Evolutionary conservation across 148 eudicot genomes (phyloP).

Genomic region (Hydrangea macrophylla): DNA sequence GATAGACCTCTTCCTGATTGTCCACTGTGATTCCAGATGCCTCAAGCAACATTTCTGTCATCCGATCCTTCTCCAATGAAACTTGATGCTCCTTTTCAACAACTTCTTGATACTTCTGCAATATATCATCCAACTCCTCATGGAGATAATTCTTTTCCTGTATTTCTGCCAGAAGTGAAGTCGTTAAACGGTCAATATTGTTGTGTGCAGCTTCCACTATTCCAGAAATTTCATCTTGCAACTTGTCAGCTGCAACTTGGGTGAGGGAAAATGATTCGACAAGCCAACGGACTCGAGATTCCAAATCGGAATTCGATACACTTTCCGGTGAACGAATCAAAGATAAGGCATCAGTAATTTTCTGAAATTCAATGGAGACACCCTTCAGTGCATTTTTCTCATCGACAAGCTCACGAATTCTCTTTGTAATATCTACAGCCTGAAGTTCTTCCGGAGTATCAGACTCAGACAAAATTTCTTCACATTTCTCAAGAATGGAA

Average conservation of each 20-base stretch:
- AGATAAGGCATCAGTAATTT: slow-evolving; percentile 44
- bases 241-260: slow-evolving; percentile 40
- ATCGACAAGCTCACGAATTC: slow-evolving; percentile 61
- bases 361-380: slow-evolving; percentile 40
- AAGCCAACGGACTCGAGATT: slow-evolving; percentile 64
- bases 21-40: slow-evolving; percentile 53
- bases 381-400: slow-evolving; percentile 57
- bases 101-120: slow-evolving; percentile 34
- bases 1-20: slow-evolving; percentile 21
- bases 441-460: slow-evolving; percentile 38
- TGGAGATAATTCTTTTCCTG: slow-evolving; percentile 56
- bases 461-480: slow-evolving; percentile 47
- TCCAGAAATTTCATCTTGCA: slow-evolving; percentile 50
- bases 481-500: slow-evolving; percentile 50
- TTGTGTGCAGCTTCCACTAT: slow-evolving; percentile 40
- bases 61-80: slow-evolving; percentile 54
- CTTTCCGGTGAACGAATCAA: slow-evolving; percentile 63
- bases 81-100: slow-evolving; percentile 42
- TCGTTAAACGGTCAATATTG: slow-evolving; percentile 50
- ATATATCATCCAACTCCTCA: slow-evolving; percentile 57
- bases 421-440: slow-evolving; percentile 51
- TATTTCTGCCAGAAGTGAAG: slow-evolving; percentile 48
- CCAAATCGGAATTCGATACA: slow-evolving; percentile 51
- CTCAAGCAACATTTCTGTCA: slow-evolving; percentile 51
- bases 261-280: slow-evolving; percentile 54